Evolutionary conservation across 192 early-diverging fungal genomes (phyloP).

Genomic region (Kickxella alabastrina): DNA sequence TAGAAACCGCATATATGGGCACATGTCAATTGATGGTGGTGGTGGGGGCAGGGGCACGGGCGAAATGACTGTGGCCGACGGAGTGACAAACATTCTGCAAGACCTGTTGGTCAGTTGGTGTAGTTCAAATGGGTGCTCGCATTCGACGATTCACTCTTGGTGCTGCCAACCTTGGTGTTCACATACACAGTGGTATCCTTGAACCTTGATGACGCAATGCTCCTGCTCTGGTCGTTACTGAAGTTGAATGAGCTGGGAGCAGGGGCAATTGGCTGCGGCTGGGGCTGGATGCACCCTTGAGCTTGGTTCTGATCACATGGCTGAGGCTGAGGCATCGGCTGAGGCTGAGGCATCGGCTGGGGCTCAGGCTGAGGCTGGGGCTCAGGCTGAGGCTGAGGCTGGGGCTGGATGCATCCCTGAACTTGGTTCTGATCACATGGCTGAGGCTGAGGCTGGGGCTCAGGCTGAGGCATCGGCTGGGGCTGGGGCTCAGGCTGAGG

Average conservation of each 20-base stretch:
- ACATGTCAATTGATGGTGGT: too few relatives aligned
- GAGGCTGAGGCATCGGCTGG: background rate
- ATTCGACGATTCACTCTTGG: conserved; percentile 8
- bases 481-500: background rate
- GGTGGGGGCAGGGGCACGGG: too few relatives aligned
- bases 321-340: background rate
- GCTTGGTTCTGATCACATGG: background rate
- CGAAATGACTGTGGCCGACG: too few relatives aligned
- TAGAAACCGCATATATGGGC: too few relatives aligned
- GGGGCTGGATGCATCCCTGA: background rate
- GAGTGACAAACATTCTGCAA: too few relatives aligned
- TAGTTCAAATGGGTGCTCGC: conserved; percentile 24
- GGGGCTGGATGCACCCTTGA: background rate
- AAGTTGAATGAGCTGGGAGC: conserved; percentile 9
- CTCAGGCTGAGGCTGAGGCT: background rate
- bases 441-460: background rate
- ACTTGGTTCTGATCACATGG: background rate
- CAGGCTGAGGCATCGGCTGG: background rate
- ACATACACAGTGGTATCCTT: conserved; percentile 28
- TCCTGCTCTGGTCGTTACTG: conserved; percentile 17
- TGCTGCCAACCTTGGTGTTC: conserved; percentile 26
- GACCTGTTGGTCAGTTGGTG: conserved; percentile 2
- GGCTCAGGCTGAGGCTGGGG: background rate
- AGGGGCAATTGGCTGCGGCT: too few relatives aligned
- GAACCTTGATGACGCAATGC: conserved; percentile 5